These are phyloP conservation scores for Tetrapisispora fleetii DNA, from an alignment of 805 yeast genomes.

Conservation along the genomic window DNA sequence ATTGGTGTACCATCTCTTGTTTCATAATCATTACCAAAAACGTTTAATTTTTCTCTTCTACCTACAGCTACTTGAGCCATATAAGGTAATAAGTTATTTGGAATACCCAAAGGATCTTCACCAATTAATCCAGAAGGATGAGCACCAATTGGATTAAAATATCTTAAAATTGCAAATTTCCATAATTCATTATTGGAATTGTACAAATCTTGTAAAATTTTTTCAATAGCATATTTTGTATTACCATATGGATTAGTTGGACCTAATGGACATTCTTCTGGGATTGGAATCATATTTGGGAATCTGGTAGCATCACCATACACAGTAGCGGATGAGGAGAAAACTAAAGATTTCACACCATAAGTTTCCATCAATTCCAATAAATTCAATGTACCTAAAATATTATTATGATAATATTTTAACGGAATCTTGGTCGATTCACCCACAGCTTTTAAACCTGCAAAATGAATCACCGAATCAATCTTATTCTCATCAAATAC, in stretches of 20 bases:
- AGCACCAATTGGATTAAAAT: constrained; percentile 81
- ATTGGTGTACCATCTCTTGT: constrained; percentile 74
- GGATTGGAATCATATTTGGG: constrained; percentile 65
- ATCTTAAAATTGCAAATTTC: constrained; percentile 57
- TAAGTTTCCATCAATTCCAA: constrained; percentile 41
- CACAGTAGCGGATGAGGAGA: constrained; percentile 74
- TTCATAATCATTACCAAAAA: constrained; percentile 64
- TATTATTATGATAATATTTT: constrained; percentile 58
- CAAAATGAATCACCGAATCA: constrained; percentile 63
- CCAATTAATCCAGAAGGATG: constrained; percentile 75
- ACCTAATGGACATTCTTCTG: constrained; percentile 64
- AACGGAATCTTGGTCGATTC: constrained; percentile 63
- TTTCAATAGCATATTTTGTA: constrained; percentile 59
- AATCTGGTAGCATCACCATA: constrained; percentile 74
- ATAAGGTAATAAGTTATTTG: constrained; percentile 66
- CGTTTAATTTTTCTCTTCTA: constrained; percentile 51
- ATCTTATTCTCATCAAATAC: constrained; percentile 43
- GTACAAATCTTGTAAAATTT: constrained; percentile 46
- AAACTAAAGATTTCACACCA: constrained; percentile 47
- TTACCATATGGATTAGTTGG: constrained; percentile 74
- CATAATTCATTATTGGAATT: constrained; percentile 21
- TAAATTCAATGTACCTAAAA: constrained; percentile 52
- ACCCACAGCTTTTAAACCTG: constrained; percentile 77
- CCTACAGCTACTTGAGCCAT: constrained; percentile 73
- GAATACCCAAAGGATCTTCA: constrained; percentile 71